Percentiles rank a stretch among this genome's conserved stretches.
Evolutionary conservation across 2,329 filamentous ascomycete species (phyloP).

Genomic region (Cytospora paraplurivora): DNA sequence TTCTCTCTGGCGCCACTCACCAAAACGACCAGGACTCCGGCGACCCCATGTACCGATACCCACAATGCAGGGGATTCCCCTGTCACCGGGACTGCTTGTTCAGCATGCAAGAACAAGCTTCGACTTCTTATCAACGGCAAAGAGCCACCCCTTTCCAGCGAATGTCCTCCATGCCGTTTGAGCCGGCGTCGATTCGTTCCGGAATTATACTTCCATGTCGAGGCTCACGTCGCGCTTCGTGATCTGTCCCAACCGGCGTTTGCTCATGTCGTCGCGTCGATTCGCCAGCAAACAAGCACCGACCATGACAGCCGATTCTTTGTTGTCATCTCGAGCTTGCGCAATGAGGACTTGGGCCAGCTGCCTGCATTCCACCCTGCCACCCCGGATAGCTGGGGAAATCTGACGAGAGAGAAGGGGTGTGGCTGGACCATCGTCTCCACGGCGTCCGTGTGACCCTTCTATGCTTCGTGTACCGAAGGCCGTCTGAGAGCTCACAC

Average conservation of each 20-base stretch:
- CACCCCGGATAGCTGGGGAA: background rate
- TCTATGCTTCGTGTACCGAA: background rate
- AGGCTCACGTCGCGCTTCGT: background rate
- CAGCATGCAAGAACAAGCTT: background rate
- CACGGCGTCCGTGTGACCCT: background rate
- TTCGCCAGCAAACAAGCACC: no score
- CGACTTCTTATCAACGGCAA: background rate
- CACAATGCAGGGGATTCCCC: background rate
- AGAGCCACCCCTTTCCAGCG: background rate
- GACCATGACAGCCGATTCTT: background rate
- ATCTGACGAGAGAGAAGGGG: background rate
- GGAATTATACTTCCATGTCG: background rate
- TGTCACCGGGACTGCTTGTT: background rate
- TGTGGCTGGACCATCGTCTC: background rate
- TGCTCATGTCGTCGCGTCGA: no score
- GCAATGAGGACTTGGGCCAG: background rate
- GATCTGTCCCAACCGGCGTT: background rate
- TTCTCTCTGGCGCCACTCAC: background rate
- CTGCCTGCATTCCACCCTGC: background rate
- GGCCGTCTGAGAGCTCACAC: background rate
- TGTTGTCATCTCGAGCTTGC: background rate
- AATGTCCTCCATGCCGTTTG: background rate
- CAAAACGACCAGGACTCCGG: background rate
- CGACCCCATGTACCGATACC: background rate
- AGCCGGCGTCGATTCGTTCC: background rate